A percentile compares a stretch with the other conserved stretches of the same genome.
phyloP scores from a whole-genome alignment of 768 basidiomycete genomes.

The Inosperma sp. region DNA sequence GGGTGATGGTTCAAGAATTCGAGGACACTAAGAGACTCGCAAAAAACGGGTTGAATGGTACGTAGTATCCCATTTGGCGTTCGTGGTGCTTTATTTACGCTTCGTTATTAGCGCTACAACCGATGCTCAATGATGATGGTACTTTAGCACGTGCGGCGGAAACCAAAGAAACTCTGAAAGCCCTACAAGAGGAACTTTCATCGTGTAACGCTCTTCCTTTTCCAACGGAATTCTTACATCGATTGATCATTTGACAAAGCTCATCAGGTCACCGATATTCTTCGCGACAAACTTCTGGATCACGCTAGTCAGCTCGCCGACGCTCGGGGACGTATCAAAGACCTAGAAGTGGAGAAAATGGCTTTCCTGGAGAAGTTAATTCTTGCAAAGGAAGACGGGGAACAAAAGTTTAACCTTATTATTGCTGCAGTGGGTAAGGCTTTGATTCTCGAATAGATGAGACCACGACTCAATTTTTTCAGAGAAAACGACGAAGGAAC shows the following conservation, averaged over 20 bases:
- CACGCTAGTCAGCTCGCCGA: slow-evolving; percentile 33
- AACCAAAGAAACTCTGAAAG: slow-evolving; percentile 20
- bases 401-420: slow-evolving; percentile 13
- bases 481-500: no score
- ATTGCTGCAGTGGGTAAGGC: no score
- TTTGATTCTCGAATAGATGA: no score
- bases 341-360: slow-evolving; percentile 34
- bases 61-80: background rate
- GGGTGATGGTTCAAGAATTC: slow-evolving; percentile 13
- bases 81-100: background rate
- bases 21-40: slow-evolving; percentile 13
- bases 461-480: no score
- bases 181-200: slow-evolving; percentile 26
- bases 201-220: slow-evolving; percentile 22
- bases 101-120: slow-evolving; percentile 16
- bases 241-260: slow-evolving; percentile 21
- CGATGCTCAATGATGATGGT: slow-evolving; percentile 24
- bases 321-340: slow-evolving; percentile 27
- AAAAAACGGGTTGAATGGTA: slow-evolving; percentile 15
- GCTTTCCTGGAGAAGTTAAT: slow-evolving; percentile 20
- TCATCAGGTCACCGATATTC: slow-evolving; percentile 35
- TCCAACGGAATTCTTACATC: background rate
- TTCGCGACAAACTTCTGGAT: slow-evolving; percentile 36
- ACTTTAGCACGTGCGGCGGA: slow-evolving; percentile 18
- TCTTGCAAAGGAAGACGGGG: slow-evolving; percentile 14